These are phyloP conservation scores for Austroboletus festivus DNA, from an alignment of 768 basidiomycete species.

Conservation along the genomic window DNA sequence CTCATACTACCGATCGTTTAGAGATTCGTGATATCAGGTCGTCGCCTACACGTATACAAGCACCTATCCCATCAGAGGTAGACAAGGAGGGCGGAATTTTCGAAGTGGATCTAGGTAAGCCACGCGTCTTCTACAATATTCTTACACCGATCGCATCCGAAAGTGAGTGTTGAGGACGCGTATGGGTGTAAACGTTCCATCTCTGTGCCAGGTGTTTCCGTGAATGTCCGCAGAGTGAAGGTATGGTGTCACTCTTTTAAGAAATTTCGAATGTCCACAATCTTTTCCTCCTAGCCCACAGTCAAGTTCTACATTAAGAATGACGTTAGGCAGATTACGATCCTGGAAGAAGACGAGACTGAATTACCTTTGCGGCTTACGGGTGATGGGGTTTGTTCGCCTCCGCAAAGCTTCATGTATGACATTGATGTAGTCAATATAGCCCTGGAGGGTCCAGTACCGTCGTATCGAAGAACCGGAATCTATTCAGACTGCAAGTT, in stretches of 20 bases:
- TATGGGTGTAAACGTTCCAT: conserved; percentile 82
- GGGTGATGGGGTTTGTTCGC: conserved; percentile 73
- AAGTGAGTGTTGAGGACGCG: conserved; percentile 82
- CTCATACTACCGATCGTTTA: conserved; percentile 60
- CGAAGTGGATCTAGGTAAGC: conserved; percentile 73
- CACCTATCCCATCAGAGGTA: conserved; percentile 67
- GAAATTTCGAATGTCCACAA: background rate
- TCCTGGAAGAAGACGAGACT: conserved; percentile 72
- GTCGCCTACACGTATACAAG: conserved; percentile 50
- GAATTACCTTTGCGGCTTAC: conserved; percentile 81
- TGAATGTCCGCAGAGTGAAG: conserved; percentile 80
- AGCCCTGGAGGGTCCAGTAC: conserved; percentile 91
- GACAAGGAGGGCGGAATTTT: conserved; percentile 70
- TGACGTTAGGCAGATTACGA: conserved; percentile 52
- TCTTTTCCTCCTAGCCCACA: conserved; percentile 57
- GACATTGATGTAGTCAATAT: conserved; percentile 5
- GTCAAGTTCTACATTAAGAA: conserved; percentile 78
- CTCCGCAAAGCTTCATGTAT: background rate
- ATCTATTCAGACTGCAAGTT: conserved; percentile 37
- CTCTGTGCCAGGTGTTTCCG: conserved; percentile 71
- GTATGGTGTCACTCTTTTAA: conserved; percentile 40
- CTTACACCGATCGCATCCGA: conserved; percentile 4
- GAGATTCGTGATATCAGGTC: conserved; percentile 53
- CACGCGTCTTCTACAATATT: background rate
- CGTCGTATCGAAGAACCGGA: conserved; percentile 47